Percentiles rank a stretch among this genome's conserved stretches.
phyloP scores from a whole-genome alignment of 306 rosid genomes.

The Crotalaria pallida region DNA sequence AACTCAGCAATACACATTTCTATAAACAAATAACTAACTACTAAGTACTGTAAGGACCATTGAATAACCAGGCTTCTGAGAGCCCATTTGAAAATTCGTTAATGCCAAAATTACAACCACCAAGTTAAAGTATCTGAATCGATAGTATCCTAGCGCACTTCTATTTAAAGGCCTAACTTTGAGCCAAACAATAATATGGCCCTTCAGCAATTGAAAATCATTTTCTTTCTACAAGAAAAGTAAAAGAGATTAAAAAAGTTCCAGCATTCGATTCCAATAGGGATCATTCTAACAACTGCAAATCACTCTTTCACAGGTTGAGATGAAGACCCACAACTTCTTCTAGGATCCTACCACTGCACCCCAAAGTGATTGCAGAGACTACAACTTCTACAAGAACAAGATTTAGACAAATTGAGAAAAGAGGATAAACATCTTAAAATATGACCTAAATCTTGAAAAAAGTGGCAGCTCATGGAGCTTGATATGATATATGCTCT shows the following conservation, averaged over 20 bases:
- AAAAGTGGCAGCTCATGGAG: conserved; percentile 1
- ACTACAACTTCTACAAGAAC: not conserved
- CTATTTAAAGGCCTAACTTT: not conserved
- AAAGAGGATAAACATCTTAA: not conserved
- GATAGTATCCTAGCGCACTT: conserved; percentile 1
- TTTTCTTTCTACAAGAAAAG: not conserved
- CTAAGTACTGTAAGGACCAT: not conserved
- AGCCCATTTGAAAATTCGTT: not conserved
- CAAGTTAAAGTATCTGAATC: conserved; percentile 2
- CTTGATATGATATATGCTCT: not conserved
- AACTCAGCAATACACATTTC: not conserved
- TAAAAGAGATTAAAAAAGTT: not conserved
- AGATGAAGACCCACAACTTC: conserved; percentile 12
- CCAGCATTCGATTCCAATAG: not conserved
- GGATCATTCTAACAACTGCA: conserved; percentile 14
- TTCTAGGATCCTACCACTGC: not conserved
- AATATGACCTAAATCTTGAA: not conserved
- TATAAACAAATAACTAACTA: not conserved
- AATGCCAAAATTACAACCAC: conserved; percentile 3
- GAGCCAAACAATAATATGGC: conserved; percentile 6
- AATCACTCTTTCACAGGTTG: not conserved
- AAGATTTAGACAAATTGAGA: not conserved
- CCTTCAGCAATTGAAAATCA: conserved; percentile 8
- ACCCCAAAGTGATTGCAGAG: not conserved
- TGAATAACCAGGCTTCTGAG: conserved; percentile 1